Conservation (phyloP, 106 monocot genomes). For the Dendrobium officinale region DNA sequence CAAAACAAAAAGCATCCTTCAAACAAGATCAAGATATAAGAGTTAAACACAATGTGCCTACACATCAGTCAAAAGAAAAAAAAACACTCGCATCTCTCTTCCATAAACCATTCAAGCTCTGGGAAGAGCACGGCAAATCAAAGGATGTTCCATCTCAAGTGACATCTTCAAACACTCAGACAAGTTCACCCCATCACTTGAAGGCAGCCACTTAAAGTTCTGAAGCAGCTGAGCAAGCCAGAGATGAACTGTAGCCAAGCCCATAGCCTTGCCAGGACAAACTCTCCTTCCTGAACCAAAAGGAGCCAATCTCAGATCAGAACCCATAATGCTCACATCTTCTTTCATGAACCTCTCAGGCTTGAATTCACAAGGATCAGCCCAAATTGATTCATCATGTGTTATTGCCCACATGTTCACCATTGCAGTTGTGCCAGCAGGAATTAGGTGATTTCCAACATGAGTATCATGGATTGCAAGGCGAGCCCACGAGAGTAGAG, state of each 20-base stretch:
- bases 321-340: slow-evolving; percentile 30
- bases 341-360: slow-evolving; percentile 33
- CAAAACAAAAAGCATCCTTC: too few relatives aligned
- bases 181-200: slow-evolving; percentile 15
- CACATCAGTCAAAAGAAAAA: too few relatives aligned
- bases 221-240: slow-evolving; percentile 42
- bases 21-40: too few relatives aligned
- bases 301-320: slow-evolving; percentile 42
- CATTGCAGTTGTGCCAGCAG: slow-evolving; percentile 34
- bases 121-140: slow-evolving; percentile 31
- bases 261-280: slow-evolving; percentile 40
- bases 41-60: too few relatives aligned
- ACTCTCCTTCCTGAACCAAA: slow-evolving; percentile 40
- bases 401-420: slow-evolving; percentile 51
- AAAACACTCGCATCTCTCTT: too few relatives aligned
- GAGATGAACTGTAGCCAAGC: slow-evolving; percentile 28
- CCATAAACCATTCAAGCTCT: slow-evolving; percentile 9
- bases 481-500: slow-evolving; percentile 47
- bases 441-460: slow-evolving; percentile 19
- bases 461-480: slow-evolving; percentile 29
- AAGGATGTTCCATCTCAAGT: slow-evolving; percentile 36
- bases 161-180: slow-evolving; percentile 39
- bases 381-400: slow-evolving; percentile 30
- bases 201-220: slow-evolving; percentile 22
- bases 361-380: slow-evolving; percentile 17